These are phyloP conservation scores for Fusarium sp. DNA, from an alignment of 2,329 filamentous ascomycete species.

Conservation along the genomic window DNA sequence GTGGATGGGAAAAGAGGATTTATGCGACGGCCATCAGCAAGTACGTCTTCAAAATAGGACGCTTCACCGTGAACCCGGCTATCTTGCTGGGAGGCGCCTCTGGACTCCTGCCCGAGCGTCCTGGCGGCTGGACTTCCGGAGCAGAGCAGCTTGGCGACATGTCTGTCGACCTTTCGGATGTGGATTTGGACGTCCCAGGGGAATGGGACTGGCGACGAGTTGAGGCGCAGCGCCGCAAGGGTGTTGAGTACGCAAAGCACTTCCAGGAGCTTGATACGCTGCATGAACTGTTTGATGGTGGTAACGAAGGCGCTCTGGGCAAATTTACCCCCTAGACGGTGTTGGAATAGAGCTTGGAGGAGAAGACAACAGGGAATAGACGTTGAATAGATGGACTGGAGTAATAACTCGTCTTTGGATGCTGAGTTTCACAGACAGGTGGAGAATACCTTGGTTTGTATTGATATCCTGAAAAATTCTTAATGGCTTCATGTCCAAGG, in stretches of 20 bases:
- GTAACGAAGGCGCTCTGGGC: constrained; percentile 64
- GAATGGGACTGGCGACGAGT: constrained; percentile 70
- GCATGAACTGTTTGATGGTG: constrained; percentile 65
- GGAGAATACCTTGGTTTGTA: background rate
- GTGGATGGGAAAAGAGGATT: constrained; percentile 71
- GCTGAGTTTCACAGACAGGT: constrained; percentile 2
- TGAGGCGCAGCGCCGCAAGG: constrained; percentile 66
- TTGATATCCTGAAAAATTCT: background rate
- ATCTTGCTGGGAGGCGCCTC: constrained; percentile 74
- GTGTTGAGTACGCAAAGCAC: constrained; percentile 66
- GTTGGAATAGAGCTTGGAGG: background rate
- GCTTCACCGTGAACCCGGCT: constrained; percentile 87
- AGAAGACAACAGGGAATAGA: constrained; percentile 2
- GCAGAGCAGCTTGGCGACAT: constrained; percentile 57
- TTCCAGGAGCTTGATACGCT: constrained; percentile 69
- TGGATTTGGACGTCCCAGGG: constrained; percentile 51
- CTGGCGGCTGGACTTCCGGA: constrained; percentile 71
- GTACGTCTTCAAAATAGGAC: constrained; percentile 85
- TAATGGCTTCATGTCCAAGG: background rate
- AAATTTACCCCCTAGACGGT: constrained; percentile 58
- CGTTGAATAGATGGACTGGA: background rate
- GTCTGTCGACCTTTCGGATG: constrained; percentile 54
- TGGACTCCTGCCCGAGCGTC: constrained; percentile 79
- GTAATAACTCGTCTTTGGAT: background rate
- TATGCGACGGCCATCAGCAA: constrained; percentile 80